Base-by-base conservation (phyloP, 495 filamentous ascomycete species). In the Xylaria cubensis region DNA sequence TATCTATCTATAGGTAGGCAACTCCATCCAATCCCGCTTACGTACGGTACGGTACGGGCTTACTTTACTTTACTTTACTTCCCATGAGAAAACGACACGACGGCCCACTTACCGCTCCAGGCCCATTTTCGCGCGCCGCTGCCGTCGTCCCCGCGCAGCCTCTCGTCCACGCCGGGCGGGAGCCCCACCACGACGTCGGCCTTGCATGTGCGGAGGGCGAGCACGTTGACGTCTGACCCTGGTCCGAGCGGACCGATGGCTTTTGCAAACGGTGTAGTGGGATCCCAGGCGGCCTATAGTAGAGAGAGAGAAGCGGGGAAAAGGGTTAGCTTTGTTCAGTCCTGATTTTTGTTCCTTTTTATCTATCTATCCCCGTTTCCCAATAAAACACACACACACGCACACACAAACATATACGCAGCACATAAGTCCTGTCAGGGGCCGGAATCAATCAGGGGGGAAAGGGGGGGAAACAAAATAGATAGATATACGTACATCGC, bases 61-160 rank as follows among this genome's bases (percentile, higher is more conserved):
- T 29, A 2, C 8, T 36, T 36, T 36, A 36, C 6, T 36, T 7
- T 36, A 32, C 17, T 34, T 64, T 68, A 83, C 26, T 77, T 77
- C 7, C 85, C 83, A 51, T 80, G 72, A 10, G 86, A 97, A 75
- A 97, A 97, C 26, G 94, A 95, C 15, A 96, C 90, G 44, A 98
- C 93, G 3, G 95, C 96, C 93, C 93, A 98, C 82, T 98, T 98
- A 10, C 96, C 96, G 79, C 88, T 93, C 95, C 95, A 98, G 1
- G 94, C 96, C 96, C 96, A 99, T 80, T 95, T 95, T 72, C 96
- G 88, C 24, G 89, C 87, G 19, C 92, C 91, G 15, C 84, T 86
- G 71, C 92, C 89, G 8, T 88, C 91, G 10, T 90, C 91, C 1
- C 91, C 93, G 17, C 87, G 89, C 58, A 99, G 82, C 79, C 88